Conservation (phyloP, 2,329 filamentous ascomycete genomes). For the Nothophoma quercina region DNA sequence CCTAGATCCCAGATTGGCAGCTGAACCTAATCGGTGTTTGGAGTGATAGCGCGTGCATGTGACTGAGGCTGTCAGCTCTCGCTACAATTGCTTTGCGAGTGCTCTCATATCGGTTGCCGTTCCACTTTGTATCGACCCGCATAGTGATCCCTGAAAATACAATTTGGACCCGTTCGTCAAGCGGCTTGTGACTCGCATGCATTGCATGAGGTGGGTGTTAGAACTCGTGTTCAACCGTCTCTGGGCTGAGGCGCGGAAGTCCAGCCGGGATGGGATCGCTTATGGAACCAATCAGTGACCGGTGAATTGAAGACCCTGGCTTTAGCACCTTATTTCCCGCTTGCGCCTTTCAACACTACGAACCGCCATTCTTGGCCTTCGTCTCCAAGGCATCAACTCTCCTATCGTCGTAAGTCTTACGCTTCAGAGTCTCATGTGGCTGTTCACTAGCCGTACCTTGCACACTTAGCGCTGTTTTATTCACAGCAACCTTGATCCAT, state of each 20-base stretch:
- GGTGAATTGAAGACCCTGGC: neutral
- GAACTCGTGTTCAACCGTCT: constrained; percentile 8
- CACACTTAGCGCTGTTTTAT: neutral
- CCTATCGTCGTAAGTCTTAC: constrained; percentile 6
- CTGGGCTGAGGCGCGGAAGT: constrained; percentile 1
- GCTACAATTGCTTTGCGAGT: neutral
- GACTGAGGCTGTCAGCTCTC: neutral
- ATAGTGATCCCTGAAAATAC: neutral
- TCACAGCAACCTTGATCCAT: neutral
- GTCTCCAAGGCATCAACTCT: constrained; percentile 2
- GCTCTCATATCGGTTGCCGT: neutral
- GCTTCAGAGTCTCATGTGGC: neutral
- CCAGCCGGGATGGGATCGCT: constrained; percentile 1
- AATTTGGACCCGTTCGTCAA: neutral
- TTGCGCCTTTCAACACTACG: neutral
- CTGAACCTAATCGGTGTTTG: constrained; percentile 2
- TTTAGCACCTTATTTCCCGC: constrained; percentile 1
- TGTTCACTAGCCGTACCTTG: neutral
- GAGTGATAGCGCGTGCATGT: neutral
- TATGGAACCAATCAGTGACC: neutral
- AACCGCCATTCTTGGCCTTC: neutral
- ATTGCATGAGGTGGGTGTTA: neutral
- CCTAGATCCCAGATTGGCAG: constrained; percentile 7
- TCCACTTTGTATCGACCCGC: neutral
- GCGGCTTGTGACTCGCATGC: neutral